Evolutionary conservation across 257 asterid species (phyloP).

Genomic region (Paraleonurus japonicus): DNA sequence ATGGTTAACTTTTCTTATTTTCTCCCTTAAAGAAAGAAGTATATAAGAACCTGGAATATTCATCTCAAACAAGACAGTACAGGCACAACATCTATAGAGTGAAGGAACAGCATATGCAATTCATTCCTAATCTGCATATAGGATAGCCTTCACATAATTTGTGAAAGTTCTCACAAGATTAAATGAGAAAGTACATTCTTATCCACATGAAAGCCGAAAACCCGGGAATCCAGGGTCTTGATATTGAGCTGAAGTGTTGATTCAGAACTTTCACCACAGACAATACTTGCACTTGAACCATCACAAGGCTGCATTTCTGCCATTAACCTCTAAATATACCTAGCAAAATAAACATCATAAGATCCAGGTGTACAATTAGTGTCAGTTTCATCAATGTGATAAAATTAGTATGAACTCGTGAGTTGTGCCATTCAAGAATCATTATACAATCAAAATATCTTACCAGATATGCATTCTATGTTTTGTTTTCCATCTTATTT

Average conservation of each 20-base stretch:
- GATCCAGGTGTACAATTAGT: background rate
- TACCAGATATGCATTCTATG: background rate
- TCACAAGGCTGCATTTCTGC: conserved; percentile 54
- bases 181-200: conserved; percentile 52
- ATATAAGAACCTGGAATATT: background rate
- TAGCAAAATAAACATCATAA: conserved; percentile 21
- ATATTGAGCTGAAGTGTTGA: conserved; percentile 70
- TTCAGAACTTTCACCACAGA: conserved; percentile 49
- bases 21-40: background rate
- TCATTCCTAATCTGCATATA: background rate
- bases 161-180: background rate
- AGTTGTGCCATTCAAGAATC: background rate
- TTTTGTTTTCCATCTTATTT: background rate
- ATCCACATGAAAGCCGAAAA: conserved; percentile 57
- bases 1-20: background rate
- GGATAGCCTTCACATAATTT: background rate
- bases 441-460: background rate
- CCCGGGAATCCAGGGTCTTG: conserved; percentile 83
- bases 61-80: background rate
- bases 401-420: conserved; percentile 10
- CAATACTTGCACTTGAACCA: conserved; percentile 51
- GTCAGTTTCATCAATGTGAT: background rate
- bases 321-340: conserved; percentile 45
- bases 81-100: background rate
- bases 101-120: background rate